Base-by-base conservation (phyloP, 2,329 filamentous ascomycete genomes). In the Pseudopyricularia cyperi region DNA sequence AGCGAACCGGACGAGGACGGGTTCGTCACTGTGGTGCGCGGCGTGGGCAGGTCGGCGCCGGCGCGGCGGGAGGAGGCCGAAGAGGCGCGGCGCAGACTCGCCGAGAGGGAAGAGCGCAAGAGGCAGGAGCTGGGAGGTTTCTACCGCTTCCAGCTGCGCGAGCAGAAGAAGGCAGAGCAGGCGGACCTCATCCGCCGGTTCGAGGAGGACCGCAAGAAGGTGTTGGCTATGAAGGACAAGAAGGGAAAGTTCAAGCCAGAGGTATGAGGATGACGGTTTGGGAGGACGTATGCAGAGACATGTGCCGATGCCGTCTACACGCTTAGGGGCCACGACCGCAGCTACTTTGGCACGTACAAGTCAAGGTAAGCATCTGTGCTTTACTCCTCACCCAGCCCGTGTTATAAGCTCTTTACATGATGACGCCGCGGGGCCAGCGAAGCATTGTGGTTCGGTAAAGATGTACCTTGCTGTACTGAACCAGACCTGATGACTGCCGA, bases 1-100 rank as follows among this genome's bases (percentile, higher is more conserved):
- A 84, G 85, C 58, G 83, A 89, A 61, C 89, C 91, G 0, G 93
- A 98, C 65, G 90, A 89, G 62, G 93, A 98, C 66, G 93, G 93
- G 2, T 98, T 98, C 65, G 78, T 97, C 48, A 97, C 90, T 3
- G 93, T 98, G 24, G 86, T 83, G 1, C 78, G 87, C 52, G 89
- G 89, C 26, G 86, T 87, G 37, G 26, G 24, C n/a, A 74, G 84
- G 53, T 75, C 75, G 7, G 85, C 84, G n/a, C 82, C 87, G 1
- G 89, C 87, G 2, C 78, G 83, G 52, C 76, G 82, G 55, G 84
- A 84, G 58, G 89, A 86, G 60, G 80, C 82, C 15, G 77, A 82
- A 62, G 78, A 80, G 58, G 74, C 74, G 52, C 71, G 68, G 57
- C 68, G 68, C 61, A 76, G 73, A 69, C 76, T 82, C 71, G 70